Conservation (phyloP, 202 grass and related monocot genomes). For the Carex arenaria region DNA sequence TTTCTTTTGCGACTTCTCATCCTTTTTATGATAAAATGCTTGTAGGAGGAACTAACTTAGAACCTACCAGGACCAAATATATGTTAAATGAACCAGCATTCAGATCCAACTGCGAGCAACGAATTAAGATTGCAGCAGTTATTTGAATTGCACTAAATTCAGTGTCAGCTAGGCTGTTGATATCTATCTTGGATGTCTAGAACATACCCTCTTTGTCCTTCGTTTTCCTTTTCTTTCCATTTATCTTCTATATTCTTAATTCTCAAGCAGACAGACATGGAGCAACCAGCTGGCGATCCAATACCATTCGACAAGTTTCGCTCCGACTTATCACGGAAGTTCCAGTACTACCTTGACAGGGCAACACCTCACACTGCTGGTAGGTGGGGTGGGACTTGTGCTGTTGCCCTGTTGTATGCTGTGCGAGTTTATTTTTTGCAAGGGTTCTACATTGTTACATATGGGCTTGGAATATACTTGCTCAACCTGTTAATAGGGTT, state of each 20-base stretch:
- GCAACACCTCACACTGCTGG: conserved; percentile 59
- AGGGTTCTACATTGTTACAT: conserved; percentile 78
- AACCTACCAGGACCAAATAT: neutral
- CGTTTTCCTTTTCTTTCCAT: neutral
- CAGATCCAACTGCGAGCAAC: neutral
- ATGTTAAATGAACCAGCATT: neutral
- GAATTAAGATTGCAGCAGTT: neutral
- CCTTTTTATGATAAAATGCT: neutral
- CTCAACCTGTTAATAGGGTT: conserved; percentile 92
- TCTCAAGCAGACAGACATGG: conserved; percentile 15
- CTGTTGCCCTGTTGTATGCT: conserved; percentile 45
- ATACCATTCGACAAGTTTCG: conserved; percentile 43
- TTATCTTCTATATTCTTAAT: neutral
- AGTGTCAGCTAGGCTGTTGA: neutral
- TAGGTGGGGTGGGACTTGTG: conserved; percentile 55
- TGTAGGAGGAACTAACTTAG: neutral
- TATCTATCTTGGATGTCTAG: neutral
- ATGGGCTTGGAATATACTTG: conserved; percentile 80
- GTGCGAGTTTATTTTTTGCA: conserved; percentile 67
- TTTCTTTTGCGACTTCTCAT: neutral
- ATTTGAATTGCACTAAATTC: neutral
- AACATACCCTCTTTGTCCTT: neutral
- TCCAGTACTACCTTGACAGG: conserved; percentile 77
- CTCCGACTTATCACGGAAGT: conserved; percentile 42
- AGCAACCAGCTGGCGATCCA: conserved; percentile 2